Evolutionary conservation across 139 green algal species (phyloP).

Genomic region (Chlorella sorokiniana): DNA sequence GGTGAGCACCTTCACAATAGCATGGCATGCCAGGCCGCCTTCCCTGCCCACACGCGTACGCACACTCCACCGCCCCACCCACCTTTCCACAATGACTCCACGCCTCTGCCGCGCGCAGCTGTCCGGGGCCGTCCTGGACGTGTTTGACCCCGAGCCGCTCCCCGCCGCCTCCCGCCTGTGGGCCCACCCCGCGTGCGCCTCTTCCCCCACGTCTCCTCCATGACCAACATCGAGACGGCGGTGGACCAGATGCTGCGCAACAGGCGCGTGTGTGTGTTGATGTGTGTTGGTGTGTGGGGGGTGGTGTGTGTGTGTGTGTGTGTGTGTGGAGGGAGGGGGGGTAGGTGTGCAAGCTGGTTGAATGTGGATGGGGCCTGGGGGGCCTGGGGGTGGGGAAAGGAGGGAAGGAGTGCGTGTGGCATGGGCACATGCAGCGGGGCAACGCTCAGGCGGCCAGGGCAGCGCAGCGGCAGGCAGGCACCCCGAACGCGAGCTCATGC

Average conservation of each 20-base stretch:
- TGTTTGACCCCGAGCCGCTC: constrained; percentile 64
- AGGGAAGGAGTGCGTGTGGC: too few relatives aligned
- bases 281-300: neutral
- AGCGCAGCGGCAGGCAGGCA: too few relatives aligned
- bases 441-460: too few relatives aligned
- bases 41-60: too few relatives aligned
- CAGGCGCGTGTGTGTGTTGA: neutral
- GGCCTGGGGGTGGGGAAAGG: neutral
- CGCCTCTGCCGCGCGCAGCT: constrained; percentile 31
- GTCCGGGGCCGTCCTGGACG: constrained; percentile 55
- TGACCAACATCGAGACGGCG: constrained; percentile 53
- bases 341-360: neutral
- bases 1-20: too few relatives aligned
- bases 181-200: constrained; percentile 59
- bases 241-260: constrained; percentile 42
- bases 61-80: too few relatives aligned
- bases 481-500: too few relatives aligned
- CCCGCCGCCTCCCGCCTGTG: constrained; percentile 56
- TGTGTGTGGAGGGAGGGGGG: neutral
- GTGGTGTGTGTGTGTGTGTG: neutral
- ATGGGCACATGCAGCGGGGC: too few relatives aligned
- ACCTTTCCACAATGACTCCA: too few relatives aligned
- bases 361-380: neutral
- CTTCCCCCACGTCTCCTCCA: constrained; percentile 66
- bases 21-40: too few relatives aligned